A percentile compares a stretch with the other conserved stretches of the same genome.
Evolutionary conservation across 495 filamentous ascomycete species (phyloP).

Genomic region (Penicillium nucicola): DNA sequence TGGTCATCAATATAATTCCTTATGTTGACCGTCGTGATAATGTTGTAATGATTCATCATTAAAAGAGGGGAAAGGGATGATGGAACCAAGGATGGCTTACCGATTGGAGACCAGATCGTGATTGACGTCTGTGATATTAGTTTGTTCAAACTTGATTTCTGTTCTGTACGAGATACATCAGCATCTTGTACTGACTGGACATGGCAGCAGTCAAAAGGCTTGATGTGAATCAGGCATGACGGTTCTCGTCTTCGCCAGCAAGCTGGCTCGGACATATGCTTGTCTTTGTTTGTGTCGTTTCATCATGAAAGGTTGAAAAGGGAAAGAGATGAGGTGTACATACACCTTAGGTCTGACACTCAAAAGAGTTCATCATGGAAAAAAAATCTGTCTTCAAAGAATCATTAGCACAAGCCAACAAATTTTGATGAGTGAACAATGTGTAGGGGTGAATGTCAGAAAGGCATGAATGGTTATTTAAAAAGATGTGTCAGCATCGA

Average conservation of each 20-base stretch:
- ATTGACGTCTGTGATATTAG: slow-evolving; percentile 6
- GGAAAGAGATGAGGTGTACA: slow-evolving; percentile 21
- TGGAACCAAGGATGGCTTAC: slow-evolving; percentile 19
- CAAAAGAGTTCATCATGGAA: neutral
- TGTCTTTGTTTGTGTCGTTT: slow-evolving; percentile 51
- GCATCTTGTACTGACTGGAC: slow-evolving; percentile 24
- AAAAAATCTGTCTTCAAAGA: slow-evolving; percentile 11
- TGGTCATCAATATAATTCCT: slow-evolving; percentile 80
- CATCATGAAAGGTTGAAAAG: slow-evolving; percentile 38
- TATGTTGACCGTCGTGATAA: slow-evolving; percentile 99
- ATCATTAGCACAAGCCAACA: slow-evolving; percentile 24
- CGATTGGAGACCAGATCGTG: neutral
- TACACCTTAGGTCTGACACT: slow-evolving; percentile 25
- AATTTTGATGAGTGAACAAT: slow-evolving; percentile 9
- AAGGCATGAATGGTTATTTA: slow-evolving; percentile 58
- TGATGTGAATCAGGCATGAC: slow-evolving; percentile 45
- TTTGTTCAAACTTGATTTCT: neutral
- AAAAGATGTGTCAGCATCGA: slow-evolving; percentile 56
- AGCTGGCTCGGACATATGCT: slow-evolving; percentile 59
- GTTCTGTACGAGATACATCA: slow-evolving; percentile 24
- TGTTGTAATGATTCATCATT: slow-evolving; percentile 71
- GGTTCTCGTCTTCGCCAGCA: slow-evolving; percentile 47
- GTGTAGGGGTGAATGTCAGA: slow-evolving; percentile 34
- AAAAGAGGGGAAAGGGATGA: slow-evolving; percentile 26
- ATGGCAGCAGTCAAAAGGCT: slow-evolving; percentile 14